Conservation (phyloP, 1,284 basidiomycete species). For the Ustilago sp. region DNA sequence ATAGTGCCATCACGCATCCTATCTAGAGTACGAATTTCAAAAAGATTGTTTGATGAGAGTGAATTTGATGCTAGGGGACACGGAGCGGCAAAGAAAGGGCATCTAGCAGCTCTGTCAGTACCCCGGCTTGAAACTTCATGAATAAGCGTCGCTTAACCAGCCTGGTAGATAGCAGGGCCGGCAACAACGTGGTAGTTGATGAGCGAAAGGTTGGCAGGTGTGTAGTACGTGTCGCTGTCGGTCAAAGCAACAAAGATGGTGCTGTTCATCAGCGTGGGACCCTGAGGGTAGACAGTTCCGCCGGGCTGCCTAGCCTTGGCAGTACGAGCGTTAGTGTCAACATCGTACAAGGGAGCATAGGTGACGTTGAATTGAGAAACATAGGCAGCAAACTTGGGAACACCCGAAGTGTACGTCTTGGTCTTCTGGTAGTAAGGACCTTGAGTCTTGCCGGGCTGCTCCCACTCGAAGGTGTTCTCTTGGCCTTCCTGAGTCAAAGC, state of each 20-base stretch:
- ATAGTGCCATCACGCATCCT: no score
- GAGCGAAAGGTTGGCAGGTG: conserved; percentile 49
- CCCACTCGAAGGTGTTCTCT: conserved; percentile 44
- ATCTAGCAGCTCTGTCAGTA: not conserved
- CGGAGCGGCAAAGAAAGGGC: not conserved
- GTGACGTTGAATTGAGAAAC: conserved; percentile 59
- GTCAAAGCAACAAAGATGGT: conserved; percentile 57
- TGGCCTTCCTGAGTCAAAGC: conserved; percentile 49
- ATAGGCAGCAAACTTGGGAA: conserved; percentile 54
- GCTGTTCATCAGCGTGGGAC: conserved; percentile 47
- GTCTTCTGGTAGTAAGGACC: conserved; percentile 60
- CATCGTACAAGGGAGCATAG: conserved; percentile 52
- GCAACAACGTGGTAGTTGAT: conserved; percentile 58
- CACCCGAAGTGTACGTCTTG: conserved; percentile 38
- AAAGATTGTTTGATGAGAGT: no score
- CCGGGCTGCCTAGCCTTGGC: conserved; percentile 57
- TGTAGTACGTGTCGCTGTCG: conserved; percentile 40
- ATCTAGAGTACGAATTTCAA: no score
- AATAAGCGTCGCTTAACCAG: conserved; percentile 29
- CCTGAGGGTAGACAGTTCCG: conserved; percentile 32
- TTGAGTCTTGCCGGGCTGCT: conserved; percentile 46
- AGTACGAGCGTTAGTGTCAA: conserved; percentile 40
- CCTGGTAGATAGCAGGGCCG: conserved; percentile 58
- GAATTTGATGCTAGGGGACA: not conserved
- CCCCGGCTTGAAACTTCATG: not conserved